Conservation (phyloP, 805 yeast species). For the Ogataea paradorogensis region DNA sequence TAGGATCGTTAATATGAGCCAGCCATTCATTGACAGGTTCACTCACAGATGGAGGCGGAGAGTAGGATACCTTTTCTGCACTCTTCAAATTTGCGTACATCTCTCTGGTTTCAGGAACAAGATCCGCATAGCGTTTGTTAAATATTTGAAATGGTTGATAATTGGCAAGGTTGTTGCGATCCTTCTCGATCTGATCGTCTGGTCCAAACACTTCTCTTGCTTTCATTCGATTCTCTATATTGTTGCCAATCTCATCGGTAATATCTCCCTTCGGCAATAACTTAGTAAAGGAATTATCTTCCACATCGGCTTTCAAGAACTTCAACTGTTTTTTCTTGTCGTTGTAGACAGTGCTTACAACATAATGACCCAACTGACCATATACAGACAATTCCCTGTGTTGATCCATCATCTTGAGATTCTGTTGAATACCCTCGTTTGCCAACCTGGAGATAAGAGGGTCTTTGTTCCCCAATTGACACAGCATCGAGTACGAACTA, state of each 20-base stretch:
- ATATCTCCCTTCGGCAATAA: background rate
- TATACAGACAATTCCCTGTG: conserved; percentile 46
- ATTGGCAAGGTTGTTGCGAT: background rate
- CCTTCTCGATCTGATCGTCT: conserved; percentile 4
- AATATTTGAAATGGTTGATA: conserved; percentile 12
- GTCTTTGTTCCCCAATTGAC: conserved; percentile 43
- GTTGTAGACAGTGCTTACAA: conserved; percentile 13
- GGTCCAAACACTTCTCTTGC: conserved; percentile 1
- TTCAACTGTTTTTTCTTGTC: conserved; percentile 7
- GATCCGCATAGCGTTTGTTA: conserved; percentile 8
- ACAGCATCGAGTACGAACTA: conserved; percentile 61
- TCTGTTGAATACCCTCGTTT: conserved; percentile 6
- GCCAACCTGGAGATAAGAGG: conserved; percentile 14
- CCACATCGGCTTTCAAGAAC: background rate
- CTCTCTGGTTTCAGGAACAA: conserved; percentile 8
- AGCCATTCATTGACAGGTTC: conserved; percentile 10
- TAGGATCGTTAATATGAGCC: conserved; percentile 9
- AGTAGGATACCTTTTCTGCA: background rate
- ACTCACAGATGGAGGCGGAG: background rate
- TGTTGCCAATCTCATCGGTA: background rate
- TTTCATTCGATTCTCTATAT: conserved; percentile 4
- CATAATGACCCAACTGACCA: conserved; percentile 16
- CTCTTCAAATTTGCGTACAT: background rate
- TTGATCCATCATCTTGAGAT: conserved; percentile 30
- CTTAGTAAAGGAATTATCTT: background rate